Percentiles rank a stretch among this genome's conserved stretches.
phyloP scores from a whole-genome alignment of 2,329 filamentous ascomycete genomes.

The Talaromyces sp. region DNA sequence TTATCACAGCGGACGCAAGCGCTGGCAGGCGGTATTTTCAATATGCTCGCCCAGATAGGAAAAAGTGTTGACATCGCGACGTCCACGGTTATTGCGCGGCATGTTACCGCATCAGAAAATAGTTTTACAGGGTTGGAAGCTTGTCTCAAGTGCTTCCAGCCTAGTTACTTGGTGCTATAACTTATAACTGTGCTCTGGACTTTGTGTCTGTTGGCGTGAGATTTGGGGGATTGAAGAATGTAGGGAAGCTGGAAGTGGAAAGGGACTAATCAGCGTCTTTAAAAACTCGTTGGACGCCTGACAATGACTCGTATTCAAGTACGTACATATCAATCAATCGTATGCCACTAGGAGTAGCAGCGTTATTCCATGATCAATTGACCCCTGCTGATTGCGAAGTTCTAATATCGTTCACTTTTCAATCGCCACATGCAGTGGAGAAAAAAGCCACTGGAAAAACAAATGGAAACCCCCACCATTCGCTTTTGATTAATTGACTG shows the following conservation, averaged over 20 bases:
- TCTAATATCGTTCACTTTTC: too few species aligned
- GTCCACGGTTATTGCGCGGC: conserved; percentile 39
- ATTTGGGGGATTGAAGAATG: not conserved
- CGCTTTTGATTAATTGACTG: not conserved
- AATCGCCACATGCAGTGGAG: too few species aligned
- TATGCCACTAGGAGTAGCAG: too few species aligned
- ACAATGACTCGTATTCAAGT: not conserved
- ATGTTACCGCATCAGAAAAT: not conserved
- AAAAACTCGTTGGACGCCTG: not conserved
- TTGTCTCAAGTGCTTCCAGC: not conserved
- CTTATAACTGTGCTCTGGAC: not conserved
- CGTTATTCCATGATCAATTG: too few species aligned
- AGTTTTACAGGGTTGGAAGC: not conserved
- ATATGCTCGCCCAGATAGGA: conserved; percentile 52
- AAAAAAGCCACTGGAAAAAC: not conserved
- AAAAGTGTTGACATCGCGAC: conserved; percentile 47
- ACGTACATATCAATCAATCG: too few species aligned
- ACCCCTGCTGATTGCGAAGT: too few species aligned
- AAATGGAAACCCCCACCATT: not conserved
- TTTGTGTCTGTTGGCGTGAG: too few species aligned
- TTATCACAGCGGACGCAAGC: conserved; percentile 53
- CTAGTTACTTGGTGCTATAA: not conserved
- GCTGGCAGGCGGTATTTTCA: conserved; percentile 57
- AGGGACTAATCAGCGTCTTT: not conserved
- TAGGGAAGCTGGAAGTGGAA: too few species aligned